Percentiles rank a stretch among this genome's conserved stretches.
phyloP scores from a whole-genome alignment of 495 filamentous ascomycete species.

The Podospora tetraspora region DNA sequence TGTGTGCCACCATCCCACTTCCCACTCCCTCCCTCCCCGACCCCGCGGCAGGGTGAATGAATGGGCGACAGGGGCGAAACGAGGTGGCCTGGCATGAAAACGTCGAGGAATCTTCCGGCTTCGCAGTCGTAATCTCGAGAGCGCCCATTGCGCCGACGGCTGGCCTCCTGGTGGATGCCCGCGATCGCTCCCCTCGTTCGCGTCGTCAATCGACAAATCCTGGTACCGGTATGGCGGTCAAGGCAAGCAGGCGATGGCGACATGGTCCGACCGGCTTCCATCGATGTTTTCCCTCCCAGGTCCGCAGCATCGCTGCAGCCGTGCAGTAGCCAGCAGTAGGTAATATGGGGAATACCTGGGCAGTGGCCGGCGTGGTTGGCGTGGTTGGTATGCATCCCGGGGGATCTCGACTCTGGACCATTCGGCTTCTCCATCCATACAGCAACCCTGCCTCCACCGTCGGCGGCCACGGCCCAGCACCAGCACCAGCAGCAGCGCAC shows the following conservation, averaged over 20 bases:
- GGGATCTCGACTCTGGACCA: not conserved
- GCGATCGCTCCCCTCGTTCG: constrained; percentile 3
- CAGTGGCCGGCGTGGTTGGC: not conserved
- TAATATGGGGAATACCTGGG: not conserved
- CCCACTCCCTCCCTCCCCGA: not conserved
- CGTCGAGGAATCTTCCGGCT: constrained; percentile 9
- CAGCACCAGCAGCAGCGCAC: not conserved
- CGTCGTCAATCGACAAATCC: not conserved
- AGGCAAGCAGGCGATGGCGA: constrained; percentile 13
- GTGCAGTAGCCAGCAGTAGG: not conserved
- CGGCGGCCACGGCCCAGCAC: not conserved
- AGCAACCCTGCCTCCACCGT: not conserved
- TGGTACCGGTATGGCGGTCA: not conserved
- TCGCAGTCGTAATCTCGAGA: not conserved
- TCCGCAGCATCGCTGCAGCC: not conserved
- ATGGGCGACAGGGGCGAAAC: not conserved
- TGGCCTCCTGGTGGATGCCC: not conserved
- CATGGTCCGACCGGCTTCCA: constrained; percentile 15
- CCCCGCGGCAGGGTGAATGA: not conserved
- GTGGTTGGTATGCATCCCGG: constrained; percentile 1
- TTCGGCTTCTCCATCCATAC: constrained; percentile 6
- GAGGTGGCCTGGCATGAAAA: not conserved
- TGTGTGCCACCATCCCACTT: not conserved
- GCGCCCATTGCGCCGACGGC: not conserved
- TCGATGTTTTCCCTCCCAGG: not conserved